These are phyloP conservation scores for Juncus effusus DNA, from an alignment of 176 grass and related monocot genomes.

Conservation along the genomic window DNA sequence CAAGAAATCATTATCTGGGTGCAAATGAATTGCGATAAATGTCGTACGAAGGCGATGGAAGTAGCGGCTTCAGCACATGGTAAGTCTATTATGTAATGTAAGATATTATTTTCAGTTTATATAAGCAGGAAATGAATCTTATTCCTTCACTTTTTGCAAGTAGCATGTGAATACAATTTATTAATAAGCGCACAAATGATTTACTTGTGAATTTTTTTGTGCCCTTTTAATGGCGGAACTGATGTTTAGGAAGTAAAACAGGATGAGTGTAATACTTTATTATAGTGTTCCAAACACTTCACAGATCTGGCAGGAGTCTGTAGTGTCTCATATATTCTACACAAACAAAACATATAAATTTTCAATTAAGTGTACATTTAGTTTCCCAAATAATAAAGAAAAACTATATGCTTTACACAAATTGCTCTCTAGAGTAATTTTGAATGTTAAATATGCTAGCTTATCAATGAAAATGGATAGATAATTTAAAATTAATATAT, in stretches of 20 bases:
- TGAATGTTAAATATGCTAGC: background rate
- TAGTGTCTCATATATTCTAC: no score
- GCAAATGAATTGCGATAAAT: constrained; percentile 37
- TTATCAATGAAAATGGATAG: background rate
- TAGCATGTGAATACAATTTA: background rate
- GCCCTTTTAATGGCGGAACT: no score
- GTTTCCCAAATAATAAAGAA: background rate
- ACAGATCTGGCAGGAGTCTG: no score
- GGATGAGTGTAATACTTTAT: no score
- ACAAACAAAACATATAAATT: no score
- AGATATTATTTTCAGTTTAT: background rate
- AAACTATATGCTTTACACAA: background rate
- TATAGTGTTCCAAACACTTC: no score
- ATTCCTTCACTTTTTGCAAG: constrained; percentile 4
- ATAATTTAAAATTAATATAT: background rate
- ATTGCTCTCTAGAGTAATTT: background rate
- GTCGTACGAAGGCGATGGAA: constrained; percentile 33
- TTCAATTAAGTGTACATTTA: no score
- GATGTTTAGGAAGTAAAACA: no score
- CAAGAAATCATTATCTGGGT: constrained; percentile 55
- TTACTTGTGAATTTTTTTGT: no score
- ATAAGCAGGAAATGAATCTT: background rate
- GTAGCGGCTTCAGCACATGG: constrained; percentile 35
- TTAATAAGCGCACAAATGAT: background rate
- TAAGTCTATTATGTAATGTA: background rate